Conservation (phyloP, 345 rosid species). For the Citrus maxima region DNA sequence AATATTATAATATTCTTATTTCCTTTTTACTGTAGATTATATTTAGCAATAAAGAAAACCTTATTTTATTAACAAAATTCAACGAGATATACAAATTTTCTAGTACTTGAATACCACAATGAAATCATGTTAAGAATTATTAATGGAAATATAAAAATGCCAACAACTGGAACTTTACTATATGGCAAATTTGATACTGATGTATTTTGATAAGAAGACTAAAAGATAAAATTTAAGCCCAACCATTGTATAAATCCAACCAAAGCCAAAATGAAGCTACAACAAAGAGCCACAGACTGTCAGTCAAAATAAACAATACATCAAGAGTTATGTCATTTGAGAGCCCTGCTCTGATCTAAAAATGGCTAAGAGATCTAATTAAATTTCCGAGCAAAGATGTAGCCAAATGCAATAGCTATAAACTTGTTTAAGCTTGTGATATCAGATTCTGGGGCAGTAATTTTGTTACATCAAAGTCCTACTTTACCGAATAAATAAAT, state of each 20-base stretch:
- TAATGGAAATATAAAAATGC: neutral
- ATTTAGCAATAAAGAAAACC: too few species aligned
- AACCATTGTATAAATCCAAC: neutral
- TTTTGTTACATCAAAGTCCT: neutral
- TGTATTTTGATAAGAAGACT: neutral
- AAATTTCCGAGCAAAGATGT: neutral
- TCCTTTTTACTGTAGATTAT: too few species aligned
- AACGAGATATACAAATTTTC: neutral
- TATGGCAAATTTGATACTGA: neutral
- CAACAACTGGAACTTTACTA: too few species aligned
- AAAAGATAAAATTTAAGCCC: neutral
- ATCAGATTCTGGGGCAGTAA: too few species aligned
- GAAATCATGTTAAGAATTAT: neutral
- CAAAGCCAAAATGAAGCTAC: neutral
- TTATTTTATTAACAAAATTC: too few species aligned
- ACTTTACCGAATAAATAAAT: neutral
- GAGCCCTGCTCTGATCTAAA: neutral
- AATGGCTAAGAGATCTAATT: neutral
- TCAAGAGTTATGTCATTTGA: neutral
- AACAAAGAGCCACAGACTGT: neutral
- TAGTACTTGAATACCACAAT: neutral
- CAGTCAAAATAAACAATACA: neutral
- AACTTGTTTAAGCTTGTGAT: neutral
- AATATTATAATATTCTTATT: neutral
- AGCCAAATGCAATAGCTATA: neutral